phyloP scores from a whole-genome alignment of 345 rosid species.

The Trapa incisa region DNA sequence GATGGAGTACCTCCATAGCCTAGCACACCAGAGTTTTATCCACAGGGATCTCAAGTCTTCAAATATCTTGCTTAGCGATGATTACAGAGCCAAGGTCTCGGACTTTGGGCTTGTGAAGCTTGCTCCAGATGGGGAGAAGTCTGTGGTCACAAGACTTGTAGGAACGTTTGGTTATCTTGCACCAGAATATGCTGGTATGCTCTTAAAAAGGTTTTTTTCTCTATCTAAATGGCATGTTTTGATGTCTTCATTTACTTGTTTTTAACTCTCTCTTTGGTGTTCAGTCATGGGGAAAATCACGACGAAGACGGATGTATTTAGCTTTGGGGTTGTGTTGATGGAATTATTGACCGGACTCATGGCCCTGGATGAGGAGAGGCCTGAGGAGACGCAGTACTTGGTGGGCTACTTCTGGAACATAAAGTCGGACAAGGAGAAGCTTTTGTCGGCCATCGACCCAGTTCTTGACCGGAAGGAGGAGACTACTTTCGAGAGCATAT shows the following conservation, averaged over 20 bases:
- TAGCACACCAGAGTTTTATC: slow-evolving; percentile 64
- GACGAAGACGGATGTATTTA: slow-evolving; percentile 65
- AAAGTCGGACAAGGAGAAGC: slow-evolving; percentile 41
- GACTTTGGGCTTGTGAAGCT: slow-evolving; percentile 79
- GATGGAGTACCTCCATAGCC: slow-evolving; percentile 64
- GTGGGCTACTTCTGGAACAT: slow-evolving; percentile 67
- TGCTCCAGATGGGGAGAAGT: slow-evolving; percentile 57
- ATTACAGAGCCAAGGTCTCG: slow-evolving; percentile 60
- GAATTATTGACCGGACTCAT: slow-evolving; percentile 57
- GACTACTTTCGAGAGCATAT: slow-evolving; percentile 41
- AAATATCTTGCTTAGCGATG: slow-evolving; percentile 60
- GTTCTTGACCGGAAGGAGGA: slow-evolving; percentile 39
- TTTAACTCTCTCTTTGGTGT: slow-evolving; percentile 4
- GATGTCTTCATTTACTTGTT: neutral
- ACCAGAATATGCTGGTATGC: slow-evolving; percentile 81
- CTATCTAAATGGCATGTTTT: neutral
- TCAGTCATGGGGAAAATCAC: slow-evolving; percentile 70
- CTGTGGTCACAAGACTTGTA: slow-evolving; percentile 58
- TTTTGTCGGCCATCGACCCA: slow-evolving; percentile 47
- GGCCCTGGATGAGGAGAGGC: slow-evolving; percentile 60
- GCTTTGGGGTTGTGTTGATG: slow-evolving; percentile 69
- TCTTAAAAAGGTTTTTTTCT: neutral
- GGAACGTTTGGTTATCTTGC: slow-evolving; percentile 80
- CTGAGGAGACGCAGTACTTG: slow-evolving; percentile 65
- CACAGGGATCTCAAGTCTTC: slow-evolving; percentile 75